phyloP scores from a whole-genome alignment of 2,329 filamentous ascomycete genomes.

The Monosporascus sp. region DNA sequence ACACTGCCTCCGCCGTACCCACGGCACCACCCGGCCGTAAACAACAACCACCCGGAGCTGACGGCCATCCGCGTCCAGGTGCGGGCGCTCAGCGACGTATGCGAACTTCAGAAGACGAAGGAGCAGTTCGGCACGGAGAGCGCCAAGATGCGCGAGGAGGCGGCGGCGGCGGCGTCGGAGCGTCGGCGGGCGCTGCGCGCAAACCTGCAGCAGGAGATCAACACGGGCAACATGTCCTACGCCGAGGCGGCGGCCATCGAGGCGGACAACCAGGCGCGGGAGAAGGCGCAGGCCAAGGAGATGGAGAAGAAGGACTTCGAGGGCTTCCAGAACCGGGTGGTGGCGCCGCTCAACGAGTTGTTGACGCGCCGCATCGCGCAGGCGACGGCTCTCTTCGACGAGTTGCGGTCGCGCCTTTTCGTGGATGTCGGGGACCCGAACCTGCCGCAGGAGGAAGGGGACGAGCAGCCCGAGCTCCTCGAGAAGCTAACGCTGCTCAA shows the following conservation, averaged over 20 bases:
- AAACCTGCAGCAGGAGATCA: constrained; percentile 75
- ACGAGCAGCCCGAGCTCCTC: constrained; percentile 87
- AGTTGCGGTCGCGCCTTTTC: constrained; percentile 66
- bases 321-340: constrained; percentile 72
- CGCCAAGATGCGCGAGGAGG: constrained; percentile 54
- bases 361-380: constrained; percentile 69
- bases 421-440: constrained; percentile 71
- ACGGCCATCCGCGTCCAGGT: constrained; percentile 69
- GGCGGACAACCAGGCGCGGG: constrained; percentile 64
- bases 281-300: constrained; percentile 65
- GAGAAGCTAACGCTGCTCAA: constrained; percentile 94
- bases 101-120: constrained; percentile 65
- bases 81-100: constrained; percentile 66
- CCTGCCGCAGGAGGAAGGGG: constrained; percentile 87
- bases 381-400: constrained; percentile 71
- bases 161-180: constrained; percentile 41
- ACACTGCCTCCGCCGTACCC: constrained; percentile 92
- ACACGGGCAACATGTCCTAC: constrained; percentile 72
- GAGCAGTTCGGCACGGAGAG: constrained; percentile 52
- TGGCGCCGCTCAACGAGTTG: constrained; percentile 77
- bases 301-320: constrained; percentile 77
- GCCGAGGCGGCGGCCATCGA: constrained; percentile 79
- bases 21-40: constrained; percentile 89
- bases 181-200: constrained; percentile 60
- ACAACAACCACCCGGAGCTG: constrained; percentile 92